Percentiles rank a stretch among this genome's conserved stretches.
phyloP scores from a whole-genome alignment of 2,329 filamentous ascomycete genomes.

The Periconia macrospinosa region DNA sequence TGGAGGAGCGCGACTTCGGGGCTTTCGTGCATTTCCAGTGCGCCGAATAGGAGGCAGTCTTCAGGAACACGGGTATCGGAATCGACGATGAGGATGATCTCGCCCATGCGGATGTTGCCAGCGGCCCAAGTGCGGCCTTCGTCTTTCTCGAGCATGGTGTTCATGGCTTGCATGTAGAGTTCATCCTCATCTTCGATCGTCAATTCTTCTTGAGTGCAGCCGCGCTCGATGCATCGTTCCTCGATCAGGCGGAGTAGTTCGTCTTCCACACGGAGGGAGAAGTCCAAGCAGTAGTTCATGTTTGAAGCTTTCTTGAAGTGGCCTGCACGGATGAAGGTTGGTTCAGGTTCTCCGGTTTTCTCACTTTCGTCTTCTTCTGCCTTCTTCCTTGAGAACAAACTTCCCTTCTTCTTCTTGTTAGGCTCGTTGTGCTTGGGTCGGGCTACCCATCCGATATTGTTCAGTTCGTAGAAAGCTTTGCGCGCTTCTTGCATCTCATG shows the following conservation, averaged over 20 bases:
- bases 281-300: constrained; percentile 70
- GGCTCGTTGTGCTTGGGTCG: constrained; percentile 45
- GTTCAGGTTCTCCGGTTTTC: constrained; percentile 50
- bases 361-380: constrained; percentile 5
- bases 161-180: constrained; percentile 46
- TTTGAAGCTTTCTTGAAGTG: constrained; percentile 58
- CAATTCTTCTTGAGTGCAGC: constrained; percentile 22
- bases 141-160: constrained; percentile 63
- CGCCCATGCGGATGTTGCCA: constrained; percentile 80
- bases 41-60: constrained; percentile 75
- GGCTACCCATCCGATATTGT: constrained; percentile 52
- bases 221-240: constrained; percentile 17
- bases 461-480: constrained; percentile 51
- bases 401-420: constrained; percentile 45
- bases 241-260: constrained; percentile 49
- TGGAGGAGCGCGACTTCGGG: constrained; percentile 76
- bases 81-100: constrained; percentile 69
- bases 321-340: constrained; percentile 27
- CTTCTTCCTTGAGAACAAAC: constrained; percentile 27
- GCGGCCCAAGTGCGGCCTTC: constrained; percentile 77
- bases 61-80: constrained; percentile 49
- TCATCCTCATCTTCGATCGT: constrained; percentile 31
- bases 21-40: constrained; percentile 77
- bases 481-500: constrained; percentile 46
- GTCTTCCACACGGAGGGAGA: constrained; percentile 64